phyloP scores from a whole-genome alignment of 805 yeast genomes.

The Grigorovia yakushimaensis region DNA sequence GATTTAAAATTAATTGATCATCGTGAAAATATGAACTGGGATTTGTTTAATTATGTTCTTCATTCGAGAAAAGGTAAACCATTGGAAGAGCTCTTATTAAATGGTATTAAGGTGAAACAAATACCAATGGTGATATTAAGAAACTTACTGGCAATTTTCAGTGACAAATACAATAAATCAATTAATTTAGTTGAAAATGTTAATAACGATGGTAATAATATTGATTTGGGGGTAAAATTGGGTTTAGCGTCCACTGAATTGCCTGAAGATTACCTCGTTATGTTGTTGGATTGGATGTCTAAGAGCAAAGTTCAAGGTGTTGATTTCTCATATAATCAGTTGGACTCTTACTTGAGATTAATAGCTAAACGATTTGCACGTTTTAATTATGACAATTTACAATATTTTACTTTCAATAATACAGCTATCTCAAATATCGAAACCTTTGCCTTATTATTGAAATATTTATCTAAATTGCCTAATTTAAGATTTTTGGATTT shows the following conservation, averaged over 20 bases:
- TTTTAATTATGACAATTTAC: constrained; percentile 20
- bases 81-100: constrained; percentile 64
- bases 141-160: constrained; percentile 46
- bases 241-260: constrained; percentile 75
- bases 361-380: constrained; percentile 18
- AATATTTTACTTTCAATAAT: constrained; percentile 53
- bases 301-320: constrained; percentile 43
- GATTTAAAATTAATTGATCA: constrained; percentile 30
- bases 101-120: constrained; percentile 63
- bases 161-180: constrained; percentile 35
- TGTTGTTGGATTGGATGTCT: constrained; percentile 50
- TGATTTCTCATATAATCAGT: constrained; percentile 77
- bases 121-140: constrained; percentile 39
- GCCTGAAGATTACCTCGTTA: constrained; percentile 44
- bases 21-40: constrained; percentile 79
- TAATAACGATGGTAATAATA: not conserved
- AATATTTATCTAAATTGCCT: constrained; percentile 43
- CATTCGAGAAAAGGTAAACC: constrained; percentile 52
- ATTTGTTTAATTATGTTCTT: constrained; percentile 58
- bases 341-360: constrained; percentile 28
- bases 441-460: constrained; percentile 40
- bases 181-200: not conserved
- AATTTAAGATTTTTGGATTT: constrained; percentile 64
- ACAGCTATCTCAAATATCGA: constrained; percentile 47
- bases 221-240: constrained; percentile 32